These are phyloP conservation scores for Silene conica DNA, from an alignment of 148 eudicot genomes.

Conservation along the genomic window DNA sequence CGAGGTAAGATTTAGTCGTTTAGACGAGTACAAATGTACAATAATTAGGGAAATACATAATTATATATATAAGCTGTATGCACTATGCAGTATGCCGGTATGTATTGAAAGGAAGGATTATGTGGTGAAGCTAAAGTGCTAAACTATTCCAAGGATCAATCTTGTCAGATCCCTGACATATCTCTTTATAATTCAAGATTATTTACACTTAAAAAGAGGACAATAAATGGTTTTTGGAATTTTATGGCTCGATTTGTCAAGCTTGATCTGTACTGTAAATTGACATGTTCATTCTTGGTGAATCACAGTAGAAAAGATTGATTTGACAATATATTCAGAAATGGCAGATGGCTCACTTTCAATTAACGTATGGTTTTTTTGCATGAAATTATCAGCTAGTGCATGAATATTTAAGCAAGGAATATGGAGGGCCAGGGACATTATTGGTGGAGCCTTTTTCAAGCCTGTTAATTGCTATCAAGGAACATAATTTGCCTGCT, in stretches of 20 bases:
- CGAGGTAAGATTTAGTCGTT: no score
- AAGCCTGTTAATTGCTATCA: slow-evolving; percentile 48
- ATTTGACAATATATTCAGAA: slow-evolving; percentile 14
- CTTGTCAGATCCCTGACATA: no score
- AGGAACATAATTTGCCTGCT: slow-evolving; percentile 51
- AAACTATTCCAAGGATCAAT: background rate
- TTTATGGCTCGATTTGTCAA: slow-evolving; percentile 8
- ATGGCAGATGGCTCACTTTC: slow-evolving; percentile 4
- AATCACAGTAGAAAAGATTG: slow-evolving; percentile 2
- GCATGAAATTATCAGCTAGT: slow-evolving; percentile 40
- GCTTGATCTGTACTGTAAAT: slow-evolving; percentile 7
- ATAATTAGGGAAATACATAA: no score
- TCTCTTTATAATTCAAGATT: background rate
- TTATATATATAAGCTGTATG: background rate
- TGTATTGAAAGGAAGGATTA: no score
- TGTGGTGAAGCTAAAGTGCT: background rate
- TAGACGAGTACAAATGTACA: no score
- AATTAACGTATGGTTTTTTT: slow-evolving; percentile 8
- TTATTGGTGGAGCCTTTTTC: slow-evolving; percentile 76
- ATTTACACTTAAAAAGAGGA: background rate
- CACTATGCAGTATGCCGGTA: no score
- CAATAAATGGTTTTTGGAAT: slow-evolving; percentile 13
- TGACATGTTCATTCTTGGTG: slow-evolving; percentile 10
- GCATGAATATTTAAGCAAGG: slow-evolving; percentile 49
- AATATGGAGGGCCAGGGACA: slow-evolving; percentile 74